Evolutionary conservation across 257 asterid species (phyloP).

Genomic region (Capsicum chinense): DNA sequence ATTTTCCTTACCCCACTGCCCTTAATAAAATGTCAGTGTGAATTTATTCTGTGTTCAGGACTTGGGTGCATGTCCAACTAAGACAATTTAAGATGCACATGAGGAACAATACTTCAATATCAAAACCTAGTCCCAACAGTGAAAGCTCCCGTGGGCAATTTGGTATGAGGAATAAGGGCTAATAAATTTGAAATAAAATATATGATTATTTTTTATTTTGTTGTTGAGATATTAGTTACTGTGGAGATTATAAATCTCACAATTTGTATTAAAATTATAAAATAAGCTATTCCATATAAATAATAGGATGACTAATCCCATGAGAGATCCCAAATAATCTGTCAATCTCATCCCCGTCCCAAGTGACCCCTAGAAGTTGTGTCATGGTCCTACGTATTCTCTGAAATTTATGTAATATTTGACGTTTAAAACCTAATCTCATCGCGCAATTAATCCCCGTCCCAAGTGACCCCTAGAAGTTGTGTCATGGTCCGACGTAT

Average conservation of each 20-base stretch:
- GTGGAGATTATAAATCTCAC: background rate
- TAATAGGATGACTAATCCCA: background rate
- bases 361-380: background rate
- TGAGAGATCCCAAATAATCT: background rate
- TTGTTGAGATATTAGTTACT: background rate
- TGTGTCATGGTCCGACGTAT: background rate
- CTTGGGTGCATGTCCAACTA: constrained; percentile 17
- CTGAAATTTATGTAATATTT: background rate
- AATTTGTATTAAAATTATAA: background rate
- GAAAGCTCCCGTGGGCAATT: background rate
- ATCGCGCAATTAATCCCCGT: background rate
- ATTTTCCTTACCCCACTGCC: background rate
- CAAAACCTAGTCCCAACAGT: background rate
- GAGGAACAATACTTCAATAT: background rate
- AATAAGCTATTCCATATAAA: background rate
- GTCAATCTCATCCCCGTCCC: background rate
- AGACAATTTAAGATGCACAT: constrained; percentile 13
- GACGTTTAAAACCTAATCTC: background rate
- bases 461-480: background rate
- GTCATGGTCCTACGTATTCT: background rate
- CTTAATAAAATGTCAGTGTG: background rate
- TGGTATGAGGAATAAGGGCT: background rate
- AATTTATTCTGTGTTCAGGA: constrained; percentile 19
- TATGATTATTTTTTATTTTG: background rate
- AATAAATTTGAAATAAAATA: rapidly evolving